Percentiles rank a stretch among this genome's conserved stretches.
Conservation (phyloP, 306 rosid genomes). For the Malus sylvestris region DNA sequence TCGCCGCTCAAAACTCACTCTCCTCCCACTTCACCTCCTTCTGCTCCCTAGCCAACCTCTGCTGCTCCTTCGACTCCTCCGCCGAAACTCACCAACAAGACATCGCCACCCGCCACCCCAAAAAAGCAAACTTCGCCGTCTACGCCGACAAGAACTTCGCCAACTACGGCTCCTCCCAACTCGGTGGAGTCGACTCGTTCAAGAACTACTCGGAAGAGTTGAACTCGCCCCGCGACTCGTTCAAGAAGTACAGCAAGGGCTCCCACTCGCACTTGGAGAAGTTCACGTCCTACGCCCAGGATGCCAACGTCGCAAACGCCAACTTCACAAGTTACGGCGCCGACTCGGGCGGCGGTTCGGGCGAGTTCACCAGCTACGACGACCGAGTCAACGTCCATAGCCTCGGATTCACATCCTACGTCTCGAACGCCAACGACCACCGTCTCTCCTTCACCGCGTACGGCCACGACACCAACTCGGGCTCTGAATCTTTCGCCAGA, state of each 20-base stretch:
- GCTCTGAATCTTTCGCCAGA: conserved; percentile 47
- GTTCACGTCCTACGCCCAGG: conserved; percentile 59
- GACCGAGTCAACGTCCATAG: conserved; percentile 66
- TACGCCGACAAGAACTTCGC: conserved; percentile 55
- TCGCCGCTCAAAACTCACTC: conserved; percentile 26
- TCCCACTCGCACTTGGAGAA: conserved; percentile 39
- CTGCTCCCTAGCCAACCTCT: conserved; percentile 51
- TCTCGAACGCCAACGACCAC: conserved; percentile 48
- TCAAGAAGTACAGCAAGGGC: conserved; percentile 44
- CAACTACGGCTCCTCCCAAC: conserved; percentile 48
- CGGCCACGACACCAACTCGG: conserved; percentile 72
- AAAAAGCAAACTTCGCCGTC: conserved; percentile 39
- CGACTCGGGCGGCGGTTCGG: conserved; percentile 35
- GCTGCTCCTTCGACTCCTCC: conserved; percentile 44
- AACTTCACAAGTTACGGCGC: conserved; percentile 53
- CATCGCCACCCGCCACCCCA: background rate
- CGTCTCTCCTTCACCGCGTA: conserved; percentile 58
- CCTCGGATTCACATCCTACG: conserved; percentile 60
- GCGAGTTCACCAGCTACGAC: conserved; percentile 56
- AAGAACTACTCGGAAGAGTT: conserved; percentile 69
- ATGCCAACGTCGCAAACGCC: conserved; percentile 61
- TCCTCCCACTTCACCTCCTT: conserved; percentile 35
- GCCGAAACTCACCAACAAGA: background rate
- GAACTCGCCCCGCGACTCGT: conserved; percentile 59
- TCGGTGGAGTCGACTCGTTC: conserved; percentile 56